phyloP scores from a whole-genome alignment of 352 stramenopile genomes.

The Chrysophaeum taylorii region DNA sequence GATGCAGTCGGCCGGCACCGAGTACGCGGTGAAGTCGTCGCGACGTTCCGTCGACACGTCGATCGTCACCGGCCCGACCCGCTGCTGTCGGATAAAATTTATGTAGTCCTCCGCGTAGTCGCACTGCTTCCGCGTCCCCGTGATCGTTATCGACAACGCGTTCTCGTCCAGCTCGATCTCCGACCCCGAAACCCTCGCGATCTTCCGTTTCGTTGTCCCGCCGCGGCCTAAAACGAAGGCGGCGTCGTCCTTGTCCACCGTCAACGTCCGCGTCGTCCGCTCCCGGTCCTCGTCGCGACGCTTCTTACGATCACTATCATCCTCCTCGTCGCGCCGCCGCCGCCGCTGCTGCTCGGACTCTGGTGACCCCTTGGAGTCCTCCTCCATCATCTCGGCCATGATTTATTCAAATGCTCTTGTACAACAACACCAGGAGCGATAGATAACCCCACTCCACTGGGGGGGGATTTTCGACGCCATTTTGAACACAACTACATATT shows the following conservation, averaged over 20 bases:
- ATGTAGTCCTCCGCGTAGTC: conserved; percentile 3
- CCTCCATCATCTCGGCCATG: too few species aligned
- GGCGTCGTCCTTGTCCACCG: conserved; percentile 9
- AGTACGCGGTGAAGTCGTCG: not conserved
- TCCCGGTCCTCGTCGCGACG: not conserved
- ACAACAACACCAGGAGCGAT: too few species aligned
- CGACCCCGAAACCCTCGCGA: conserved; percentile 1
- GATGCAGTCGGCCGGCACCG: conserved; percentile 7
- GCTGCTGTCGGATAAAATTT: conserved; percentile 10
- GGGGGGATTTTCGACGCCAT: too few species aligned
- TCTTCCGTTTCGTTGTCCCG: conserved; percentile 13
- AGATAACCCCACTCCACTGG: too few species aligned
- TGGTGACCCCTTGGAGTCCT: too few species aligned
- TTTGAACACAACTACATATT: too few species aligned
- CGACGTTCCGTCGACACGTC: not conserved
- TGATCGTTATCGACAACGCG: not conserved
- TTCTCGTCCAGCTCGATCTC: conserved; percentile 12
- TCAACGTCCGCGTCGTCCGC: not conserved
- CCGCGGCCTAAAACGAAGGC: conserved; percentile 12
- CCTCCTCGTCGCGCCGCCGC: too few species aligned
- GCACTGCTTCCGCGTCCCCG: not conserved
- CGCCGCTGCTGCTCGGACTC: too few species aligned
- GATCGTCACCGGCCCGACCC: conserved; percentile 15
- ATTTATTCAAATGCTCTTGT: too few species aligned
- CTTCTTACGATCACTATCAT: too few species aligned